Conservation (phyloP, 2,329 filamentous ascomycete genomes). For the Teratosphaeria pseudoeucalypti region DNA sequence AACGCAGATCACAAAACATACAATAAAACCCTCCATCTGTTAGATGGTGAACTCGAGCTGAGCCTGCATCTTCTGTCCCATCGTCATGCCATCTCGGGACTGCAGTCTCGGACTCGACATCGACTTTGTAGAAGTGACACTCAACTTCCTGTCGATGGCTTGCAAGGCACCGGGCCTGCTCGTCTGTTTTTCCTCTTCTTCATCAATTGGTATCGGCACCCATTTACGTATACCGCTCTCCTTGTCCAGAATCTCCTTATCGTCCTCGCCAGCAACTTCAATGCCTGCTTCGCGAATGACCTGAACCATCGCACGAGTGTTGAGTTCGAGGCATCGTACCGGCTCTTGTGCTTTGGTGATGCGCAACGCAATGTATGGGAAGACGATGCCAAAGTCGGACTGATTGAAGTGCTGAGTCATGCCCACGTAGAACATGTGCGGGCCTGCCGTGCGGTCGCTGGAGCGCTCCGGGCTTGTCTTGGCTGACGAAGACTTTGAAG, state of each 20-base stretch:
- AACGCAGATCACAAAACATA: background rate
- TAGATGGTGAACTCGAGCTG: background rate
- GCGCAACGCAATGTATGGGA: constrained; percentile 53
- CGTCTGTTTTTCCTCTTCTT: constrained; percentile 5
- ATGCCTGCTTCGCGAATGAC: constrained; percentile 42
- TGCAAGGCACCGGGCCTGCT: constrained; percentile 2
- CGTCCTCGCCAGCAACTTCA: constrained; percentile 31
- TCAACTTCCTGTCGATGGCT: constrained; percentile 3
- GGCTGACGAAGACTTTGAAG: constrained; percentile 9
- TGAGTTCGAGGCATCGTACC: constrained; percentile 69
- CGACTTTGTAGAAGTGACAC: constrained; percentile 1
- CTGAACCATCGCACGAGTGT: constrained; percentile 74
- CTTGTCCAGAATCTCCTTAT: constrained; percentile 29
- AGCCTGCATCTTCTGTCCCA: constrained; percentile 4
- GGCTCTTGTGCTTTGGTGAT: constrained; percentile 52
- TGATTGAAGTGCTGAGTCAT: constrained; percentile 72
- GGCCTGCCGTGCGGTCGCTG: constrained; percentile 23
- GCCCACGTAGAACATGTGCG: constrained; percentile 64
- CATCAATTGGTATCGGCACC: constrained; percentile 16
- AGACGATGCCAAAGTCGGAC: constrained; percentile 73
- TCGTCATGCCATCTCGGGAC: constrained; percentile 3
- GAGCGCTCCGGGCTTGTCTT: background rate
- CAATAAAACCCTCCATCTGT: no score
- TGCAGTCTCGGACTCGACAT: background rate
- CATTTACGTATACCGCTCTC: constrained; percentile 14